Base-by-base conservation (phyloP, 257 asterid genomes). In the Petunia secreta region DNA sequence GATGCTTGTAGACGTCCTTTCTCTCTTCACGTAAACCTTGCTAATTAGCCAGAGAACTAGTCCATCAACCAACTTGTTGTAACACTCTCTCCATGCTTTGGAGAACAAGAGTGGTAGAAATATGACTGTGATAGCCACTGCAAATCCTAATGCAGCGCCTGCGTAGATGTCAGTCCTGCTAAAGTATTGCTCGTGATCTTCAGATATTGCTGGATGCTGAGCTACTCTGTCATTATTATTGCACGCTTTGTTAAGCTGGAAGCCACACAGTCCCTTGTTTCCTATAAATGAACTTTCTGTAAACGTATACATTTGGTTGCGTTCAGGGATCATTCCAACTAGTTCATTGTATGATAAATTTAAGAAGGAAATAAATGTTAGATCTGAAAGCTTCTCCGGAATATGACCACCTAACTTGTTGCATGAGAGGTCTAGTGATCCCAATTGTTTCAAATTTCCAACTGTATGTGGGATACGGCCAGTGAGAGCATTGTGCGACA, bases 291-390 rank as follows among this genome's bases (percentile, higher is more conserved):
- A 85, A 54, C 66, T 75, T 0, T 40, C 79, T 36, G 81, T 4
- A 65, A 85, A 88, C 63, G 86, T 83, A 1, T 80, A 77, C 10
- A 81, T 39, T 65, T 88, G 90, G 37, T 8, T 25, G 5, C 87
- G 85, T 9, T 2, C 34, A 1, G 87, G 89, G 16, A 88, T 84
- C 79, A 39, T 40, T 5, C 91, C 88, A 2, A 13, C 53, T 57
- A 88, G 53, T 3, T 84, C 37, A 80, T 88, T 84, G 80, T 84
- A 57, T 40, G 91, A 83, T 50, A 88, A 7, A 38, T 86, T 88
- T 41, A 86, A 88, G 78, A 73, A 8, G 0, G 87, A 68, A 14
- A 88, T 83, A 69, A 85, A 88, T 37, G 85, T 82, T 50, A 88
- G 83, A 16, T 43, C 25, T 6, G 80, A 59, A 4, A 85, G 43